Evolutionary conservation across 164 flowering plant genomes (phyloP).

Genomic region (Chimonanthus salicifolius): DNA sequence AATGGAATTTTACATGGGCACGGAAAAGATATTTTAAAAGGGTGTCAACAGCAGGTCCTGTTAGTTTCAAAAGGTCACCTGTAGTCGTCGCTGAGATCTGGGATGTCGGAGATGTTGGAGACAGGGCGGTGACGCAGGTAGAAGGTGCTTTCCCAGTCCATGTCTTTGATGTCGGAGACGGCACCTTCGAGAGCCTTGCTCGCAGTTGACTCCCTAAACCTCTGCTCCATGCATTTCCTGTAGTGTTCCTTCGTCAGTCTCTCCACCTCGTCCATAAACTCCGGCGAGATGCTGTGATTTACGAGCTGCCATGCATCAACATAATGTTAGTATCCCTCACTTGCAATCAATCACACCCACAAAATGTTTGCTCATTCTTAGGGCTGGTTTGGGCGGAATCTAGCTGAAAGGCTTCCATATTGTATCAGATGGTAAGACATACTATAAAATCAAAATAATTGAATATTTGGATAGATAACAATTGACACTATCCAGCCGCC

Average conservation of each 20-base stretch:
- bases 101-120: conserved; percentile 69
- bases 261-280: conserved; percentile 75
- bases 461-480: no score
- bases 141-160: conserved; percentile 93
- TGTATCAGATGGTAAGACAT: no score
- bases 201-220: conserved; percentile 69
- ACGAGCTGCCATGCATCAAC: conserved; percentile 33
- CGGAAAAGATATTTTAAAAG: no score
- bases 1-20: no score
- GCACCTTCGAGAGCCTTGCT: conserved; percentile 55
- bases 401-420: no score
- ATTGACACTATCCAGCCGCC: no score
- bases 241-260: conserved; percentile 75
- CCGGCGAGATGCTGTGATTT: conserved; percentile 69
- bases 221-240: conserved; percentile 67
- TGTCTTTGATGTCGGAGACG: conserved; percentile 42
- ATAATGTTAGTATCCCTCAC: no score
- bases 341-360: no score
- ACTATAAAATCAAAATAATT: no score
- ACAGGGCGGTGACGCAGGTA: conserved; percentile 66
- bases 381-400: no score
- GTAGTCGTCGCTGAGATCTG: conserved; percentile 67
- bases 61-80: conserved; percentile 24
- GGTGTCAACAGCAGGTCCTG: no score
- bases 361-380: no score